A percentile compares a stretch with the other conserved stretches of the same genome.
These are phyloP conservation scores for Groenewaldozyma salmanticensis DNA, from an alignment of 805 yeast species.

Conservation along the genomic window DNA sequence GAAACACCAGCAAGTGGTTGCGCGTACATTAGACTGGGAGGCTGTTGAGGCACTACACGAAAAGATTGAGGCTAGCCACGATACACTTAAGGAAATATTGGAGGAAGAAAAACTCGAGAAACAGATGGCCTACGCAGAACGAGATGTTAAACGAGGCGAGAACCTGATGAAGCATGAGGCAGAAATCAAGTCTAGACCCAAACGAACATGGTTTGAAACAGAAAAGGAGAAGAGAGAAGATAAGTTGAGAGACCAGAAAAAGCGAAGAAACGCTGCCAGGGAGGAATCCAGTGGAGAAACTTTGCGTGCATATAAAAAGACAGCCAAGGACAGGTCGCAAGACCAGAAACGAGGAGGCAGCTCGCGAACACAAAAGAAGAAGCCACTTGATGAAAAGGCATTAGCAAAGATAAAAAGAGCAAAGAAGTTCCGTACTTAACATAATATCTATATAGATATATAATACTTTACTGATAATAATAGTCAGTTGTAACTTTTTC, in stretches of 20 bases:
- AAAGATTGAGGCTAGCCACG: slow-evolving; percentile 49
- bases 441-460: too few relatives aligned
- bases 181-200: slow-evolving; percentile 85
- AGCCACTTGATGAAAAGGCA: too few relatives aligned
- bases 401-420: too few relatives aligned
- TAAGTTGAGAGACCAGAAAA: slow-evolving; percentile 36
- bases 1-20: slow-evolving; percentile 44
- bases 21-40: slow-evolving; percentile 85
- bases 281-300: slow-evolving; percentile 54
- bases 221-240: slow-evolving; percentile 38
- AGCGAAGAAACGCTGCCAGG: slow-evolving; percentile 48
- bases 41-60: slow-evolving; percentile 63
- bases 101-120: slow-evolving; percentile 85
- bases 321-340: slow-evolving; percentile 55
- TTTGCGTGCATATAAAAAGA: slow-evolving; percentile 65
- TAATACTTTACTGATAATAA: slow-evolving; percentile 12
- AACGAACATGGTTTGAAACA: slow-evolving; percentile 90
- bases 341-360: slow-evolving; percentile 30
- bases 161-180: slow-evolving; percentile 69
- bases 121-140: slow-evolving; percentile 79
- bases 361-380: not conserved
- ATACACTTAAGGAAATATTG: slow-evolving; percentile 62
- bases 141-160: slow-evolving; percentile 79
- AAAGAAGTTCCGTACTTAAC: too few relatives aligned
- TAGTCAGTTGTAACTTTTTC: slow-evolving; percentile 11